Evolutionary conservation across 116 monocot genomes (phyloP).

Genomic region (Trichopus zeylanicus): DNA sequence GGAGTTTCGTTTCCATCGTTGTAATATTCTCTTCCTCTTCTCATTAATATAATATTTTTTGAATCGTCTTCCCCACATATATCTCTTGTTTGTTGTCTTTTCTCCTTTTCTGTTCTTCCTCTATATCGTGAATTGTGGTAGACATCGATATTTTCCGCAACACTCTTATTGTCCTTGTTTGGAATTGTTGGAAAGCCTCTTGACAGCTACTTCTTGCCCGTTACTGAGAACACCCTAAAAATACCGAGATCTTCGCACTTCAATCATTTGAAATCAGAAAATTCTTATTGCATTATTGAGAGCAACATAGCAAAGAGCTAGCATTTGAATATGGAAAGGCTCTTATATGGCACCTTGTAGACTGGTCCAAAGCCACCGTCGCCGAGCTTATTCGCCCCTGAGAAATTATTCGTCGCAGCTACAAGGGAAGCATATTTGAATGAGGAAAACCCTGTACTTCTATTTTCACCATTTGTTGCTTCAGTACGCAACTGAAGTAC

Average conservation of each 20-base stretch:
- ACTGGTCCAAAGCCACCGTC: slow-evolving; percentile 9
- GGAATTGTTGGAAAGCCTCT: slow-evolving; percentile 9
- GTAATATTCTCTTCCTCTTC: no score
- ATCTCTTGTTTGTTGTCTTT: no score
- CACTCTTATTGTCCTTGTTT: slow-evolving; percentile 7
- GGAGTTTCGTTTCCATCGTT: no score
- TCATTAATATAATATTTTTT: no score
- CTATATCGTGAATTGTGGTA: no score
- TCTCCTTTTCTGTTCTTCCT: no score
- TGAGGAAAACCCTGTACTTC: background rate
- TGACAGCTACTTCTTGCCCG: slow-evolving; percentile 8
- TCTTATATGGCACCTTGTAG: background rate
- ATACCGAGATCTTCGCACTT: background rate
- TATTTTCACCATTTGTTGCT: background rate
- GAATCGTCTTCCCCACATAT: no score
- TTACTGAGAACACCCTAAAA: slow-evolving; percentile 5
- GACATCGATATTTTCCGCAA: no score
- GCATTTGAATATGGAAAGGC: no score
- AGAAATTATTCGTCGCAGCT: slow-evolving; percentile 3
- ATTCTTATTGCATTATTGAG: no score
- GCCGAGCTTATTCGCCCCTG: slow-evolving; percentile 3
- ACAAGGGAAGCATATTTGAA: background rate
- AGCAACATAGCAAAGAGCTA: no score
- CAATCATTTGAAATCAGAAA: background rate
- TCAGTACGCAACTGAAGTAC: background rate